A percentile compares a stretch with the other conserved stretches of the same genome.
phyloP scores from a whole-genome alignment of 805 yeast species.

The Metschnikowia kofuensis region DNA sequence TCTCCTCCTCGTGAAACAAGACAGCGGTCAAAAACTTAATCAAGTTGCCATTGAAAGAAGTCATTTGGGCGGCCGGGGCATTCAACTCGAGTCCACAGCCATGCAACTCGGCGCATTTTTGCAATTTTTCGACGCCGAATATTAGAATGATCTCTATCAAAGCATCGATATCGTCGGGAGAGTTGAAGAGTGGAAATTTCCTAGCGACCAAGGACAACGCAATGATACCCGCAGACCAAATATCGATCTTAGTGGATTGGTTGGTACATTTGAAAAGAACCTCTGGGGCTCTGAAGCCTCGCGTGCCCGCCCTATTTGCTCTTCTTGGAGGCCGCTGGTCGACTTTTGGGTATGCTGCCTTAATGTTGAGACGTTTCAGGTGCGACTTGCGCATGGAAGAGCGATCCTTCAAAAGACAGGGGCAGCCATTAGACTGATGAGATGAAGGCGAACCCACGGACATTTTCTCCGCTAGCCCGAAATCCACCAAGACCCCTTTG shows the following conservation, averaged over 20 bases:
- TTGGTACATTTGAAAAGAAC: slow-evolving; percentile 82
- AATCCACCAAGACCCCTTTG: slow-evolving; percentile 83
- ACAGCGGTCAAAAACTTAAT: slow-evolving; percentile 28
- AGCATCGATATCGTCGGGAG: slow-evolving; percentile 92
- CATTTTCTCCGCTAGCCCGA: slow-evolving; percentile 79
- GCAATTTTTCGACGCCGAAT: slow-evolving; percentile 73
- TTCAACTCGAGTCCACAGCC: slow-evolving; percentile 77
- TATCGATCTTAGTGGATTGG: slow-evolving; percentile 78
- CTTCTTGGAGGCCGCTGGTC: slow-evolving; percentile 86
- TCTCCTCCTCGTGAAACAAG: slow-evolving; percentile 43
- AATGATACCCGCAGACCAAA: slow-evolving; percentile 93
- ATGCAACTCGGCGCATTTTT: slow-evolving; percentile 76
- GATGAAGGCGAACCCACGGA: slow-evolving; percentile 11
- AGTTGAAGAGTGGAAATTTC: slow-evolving; percentile 90
- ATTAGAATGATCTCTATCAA: slow-evolving; percentile 77
- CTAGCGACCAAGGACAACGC: slow-evolving; percentile 72
- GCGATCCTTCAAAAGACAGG: slow-evolving; percentile 49
- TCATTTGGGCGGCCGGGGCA: slow-evolving; percentile 16
- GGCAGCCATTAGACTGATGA: slow-evolving; percentile 42
- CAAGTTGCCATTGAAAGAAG: slow-evolving; percentile 30
- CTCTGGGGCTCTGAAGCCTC: slow-evolving; percentile 95
- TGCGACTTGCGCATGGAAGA: slow-evolving; percentile 15
- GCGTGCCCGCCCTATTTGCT: slow-evolving; percentile 95
- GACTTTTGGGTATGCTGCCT: slow-evolving; percentile 72
- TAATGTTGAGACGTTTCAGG: slow-evolving; percentile 27